These are phyloP conservation scores for Cadophora luteo-olivacea DNA, from an alignment of 2,329 filamentous ascomycete genomes.

Conservation along the genomic window DNA sequence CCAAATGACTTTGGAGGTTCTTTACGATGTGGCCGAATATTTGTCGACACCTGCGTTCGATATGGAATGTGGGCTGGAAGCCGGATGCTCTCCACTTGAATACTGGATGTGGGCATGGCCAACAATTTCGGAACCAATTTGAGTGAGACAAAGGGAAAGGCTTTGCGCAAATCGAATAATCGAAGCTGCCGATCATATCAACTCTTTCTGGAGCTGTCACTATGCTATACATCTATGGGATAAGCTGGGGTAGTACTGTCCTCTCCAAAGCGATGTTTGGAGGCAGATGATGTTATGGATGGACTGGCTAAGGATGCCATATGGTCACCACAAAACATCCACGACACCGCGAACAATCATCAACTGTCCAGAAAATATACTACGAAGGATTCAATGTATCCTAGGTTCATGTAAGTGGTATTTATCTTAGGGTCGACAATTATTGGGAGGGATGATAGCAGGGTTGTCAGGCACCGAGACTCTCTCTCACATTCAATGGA, in stretches of 20 bases:
- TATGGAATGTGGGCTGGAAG: background rate
- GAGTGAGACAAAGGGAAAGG: background rate
- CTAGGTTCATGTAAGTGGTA: background rate
- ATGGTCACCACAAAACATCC: background rate
- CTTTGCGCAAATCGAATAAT: background rate
- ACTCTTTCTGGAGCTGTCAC: background rate
- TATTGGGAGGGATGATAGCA: background rate
- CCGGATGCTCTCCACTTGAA: background rate
- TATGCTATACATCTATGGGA: background rate
- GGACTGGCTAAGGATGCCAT: background rate
- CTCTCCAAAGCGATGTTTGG: background rate
- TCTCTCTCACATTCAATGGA: constrained; percentile 7
- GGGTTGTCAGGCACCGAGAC: constrained; percentile 6
- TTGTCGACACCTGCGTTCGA: background rate
- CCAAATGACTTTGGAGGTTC: background rate
- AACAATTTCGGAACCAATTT: background rate
- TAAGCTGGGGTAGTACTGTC: background rate
- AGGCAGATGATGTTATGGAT: background rate
- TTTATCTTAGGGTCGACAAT: background rate
- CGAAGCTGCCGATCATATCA: background rate
- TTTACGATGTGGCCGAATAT: constrained; percentile 5
- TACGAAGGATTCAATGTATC: background rate
- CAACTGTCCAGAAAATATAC: no score
- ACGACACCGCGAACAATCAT: background rate
- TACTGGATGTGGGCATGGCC: background rate